Percentiles rank a stretch among this genome's conserved stretches.
These are phyloP conservation scores for Pilasporangium apinafurcum DNA, from an alignment of 352 stramenopile genomes.

Conservation along the genomic window DNA sequence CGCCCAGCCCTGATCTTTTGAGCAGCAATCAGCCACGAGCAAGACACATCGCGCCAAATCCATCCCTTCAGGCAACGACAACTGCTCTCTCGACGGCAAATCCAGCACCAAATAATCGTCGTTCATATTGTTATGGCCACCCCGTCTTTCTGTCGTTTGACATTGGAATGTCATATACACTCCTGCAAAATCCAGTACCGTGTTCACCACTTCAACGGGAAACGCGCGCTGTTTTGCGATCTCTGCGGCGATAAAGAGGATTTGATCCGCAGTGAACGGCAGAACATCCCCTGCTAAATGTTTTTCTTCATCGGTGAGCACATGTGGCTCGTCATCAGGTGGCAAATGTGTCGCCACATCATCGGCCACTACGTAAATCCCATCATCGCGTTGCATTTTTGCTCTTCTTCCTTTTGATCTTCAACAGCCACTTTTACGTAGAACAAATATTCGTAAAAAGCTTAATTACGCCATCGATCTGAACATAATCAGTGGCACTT, in stretches of 20 bases:
- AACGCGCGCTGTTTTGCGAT: conserved; percentile 25
- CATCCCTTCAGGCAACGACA: conserved; percentile 35
- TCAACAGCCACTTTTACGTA: too few species aligned
- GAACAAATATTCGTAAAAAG: too few species aligned
- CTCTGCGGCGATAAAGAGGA: conserved; percentile 33
- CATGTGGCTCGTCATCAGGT: too few species aligned
- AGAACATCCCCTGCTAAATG: too few species aligned
- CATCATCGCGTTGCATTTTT: too few species aligned
- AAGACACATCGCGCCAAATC: conserved; percentile 25
- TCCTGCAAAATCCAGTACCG: conserved; percentile 44
- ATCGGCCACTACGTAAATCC: too few species aligned
- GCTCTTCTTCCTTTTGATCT: too few species aligned
- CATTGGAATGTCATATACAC: conserved; percentile 41
- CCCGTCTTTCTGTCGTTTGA: conserved; percentile 17
- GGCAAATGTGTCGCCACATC: too few species aligned
- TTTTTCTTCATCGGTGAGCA: too few species aligned
- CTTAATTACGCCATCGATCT: too few species aligned
- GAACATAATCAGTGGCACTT: too few species aligned
- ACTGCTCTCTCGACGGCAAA: conserved; percentile 21
- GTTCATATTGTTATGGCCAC: conserved; percentile 37
- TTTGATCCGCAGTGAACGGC: too few species aligned
- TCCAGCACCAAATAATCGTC: conserved; percentile 45
- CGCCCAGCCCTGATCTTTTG: conserved; percentile 73
- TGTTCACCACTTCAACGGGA: conserved; percentile 26
- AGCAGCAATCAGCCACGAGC: conserved; percentile 46